Evolutionary conservation across 2,329 filamentous ascomycete species (phyloP).

Genomic region (Scedosporium dehoogii): DNA sequence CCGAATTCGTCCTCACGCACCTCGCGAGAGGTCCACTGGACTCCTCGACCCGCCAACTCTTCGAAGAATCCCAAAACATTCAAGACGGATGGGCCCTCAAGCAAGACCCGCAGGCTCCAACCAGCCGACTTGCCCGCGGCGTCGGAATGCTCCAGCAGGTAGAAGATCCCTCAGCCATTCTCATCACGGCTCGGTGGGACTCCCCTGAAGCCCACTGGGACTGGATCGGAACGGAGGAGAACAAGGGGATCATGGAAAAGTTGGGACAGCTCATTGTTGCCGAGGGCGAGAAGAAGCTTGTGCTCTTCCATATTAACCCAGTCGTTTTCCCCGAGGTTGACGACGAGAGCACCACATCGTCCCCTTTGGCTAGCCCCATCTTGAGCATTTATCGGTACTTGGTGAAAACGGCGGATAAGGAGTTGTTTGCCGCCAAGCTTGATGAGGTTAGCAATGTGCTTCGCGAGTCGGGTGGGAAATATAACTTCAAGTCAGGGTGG

Average conservation of each 20-base stretch:
- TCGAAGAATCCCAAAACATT: slow-evolving; percentile 21
- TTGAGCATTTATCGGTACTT: slow-evolving; percentile 26
- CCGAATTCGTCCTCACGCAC: slow-evolving; percentile 28
- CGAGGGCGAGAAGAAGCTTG: slow-evolving; percentile 18
- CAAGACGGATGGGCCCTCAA: slow-evolving; percentile 30
- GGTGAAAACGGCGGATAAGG: slow-evolving; percentile 20
- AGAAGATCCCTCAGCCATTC: slow-evolving; percentile 23
- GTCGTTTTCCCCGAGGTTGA: slow-evolving; percentile 12
- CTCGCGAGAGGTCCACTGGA: slow-evolving; percentile 18
- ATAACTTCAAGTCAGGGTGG: slow-evolving; percentile 29
- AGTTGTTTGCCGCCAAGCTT: slow-evolving; percentile 24
- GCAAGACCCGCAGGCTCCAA: slow-evolving; percentile 23
- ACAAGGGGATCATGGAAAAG: slow-evolving; percentile 23
- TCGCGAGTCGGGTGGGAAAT: slow-evolving; percentile 18
- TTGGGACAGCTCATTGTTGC: slow-evolving; percentile 23
- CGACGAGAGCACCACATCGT: slow-evolving; percentile 13
- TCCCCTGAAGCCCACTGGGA: slow-evolving; percentile 27
- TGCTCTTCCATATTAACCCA: slow-evolving; percentile 31
- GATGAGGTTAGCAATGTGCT: slow-evolving; percentile 20
- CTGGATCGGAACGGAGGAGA: slow-evolving; percentile 34
- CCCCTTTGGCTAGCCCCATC: slow-evolving; percentile 13
- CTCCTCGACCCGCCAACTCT: slow-evolving; percentile 21
- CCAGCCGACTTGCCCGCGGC: slow-evolving; percentile 23
- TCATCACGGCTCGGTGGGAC: slow-evolving; percentile 36
- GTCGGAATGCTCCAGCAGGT: slow-evolving; percentile 24